phyloP scores from a whole-genome alignment of 805 yeast genomes.

The Monosporozyma solicola region DNA sequence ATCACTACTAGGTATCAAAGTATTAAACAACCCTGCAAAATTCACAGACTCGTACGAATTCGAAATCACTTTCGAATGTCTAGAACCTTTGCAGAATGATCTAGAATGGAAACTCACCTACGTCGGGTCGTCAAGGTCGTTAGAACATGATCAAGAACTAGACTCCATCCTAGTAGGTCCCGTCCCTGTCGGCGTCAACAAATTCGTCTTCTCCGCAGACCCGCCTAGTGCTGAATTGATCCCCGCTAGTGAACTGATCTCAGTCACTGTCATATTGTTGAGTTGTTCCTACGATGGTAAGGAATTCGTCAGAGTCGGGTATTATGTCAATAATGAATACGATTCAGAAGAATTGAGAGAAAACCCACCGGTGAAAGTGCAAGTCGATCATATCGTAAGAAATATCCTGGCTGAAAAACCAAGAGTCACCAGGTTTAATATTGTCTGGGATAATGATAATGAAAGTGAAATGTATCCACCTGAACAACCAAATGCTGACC shows the following conservation, averaged over 20 bases:
- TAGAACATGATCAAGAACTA: slow-evolving; percentile 93
- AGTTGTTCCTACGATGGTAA: slow-evolving; percentile 90
- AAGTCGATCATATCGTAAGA: slow-evolving; percentile 87
- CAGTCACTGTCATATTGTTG: slow-evolving; percentile 87
- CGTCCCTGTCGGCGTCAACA: slow-evolving; percentile 93
- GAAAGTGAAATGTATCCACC: slow-evolving; percentile 67
- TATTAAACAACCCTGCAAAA: slow-evolving; percentile 88
- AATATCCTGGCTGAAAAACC: slow-evolving; percentile 96
- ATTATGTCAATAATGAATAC: slow-evolving; percentile 95
- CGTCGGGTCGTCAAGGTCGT: slow-evolving; percentile 89
- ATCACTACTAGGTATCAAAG: slow-evolving; percentile 82
- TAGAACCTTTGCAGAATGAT: slow-evolving; percentile 77
- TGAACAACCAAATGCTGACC: slow-evolving; percentile 57
- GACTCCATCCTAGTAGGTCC: slow-evolving; percentile 98
- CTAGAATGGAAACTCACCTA: slow-evolving; percentile 96
- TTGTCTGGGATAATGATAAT: slow-evolving; percentile 86
- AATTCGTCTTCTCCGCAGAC: slow-evolving; percentile 87
- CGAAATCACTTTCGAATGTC: slow-evolving; percentile 94
- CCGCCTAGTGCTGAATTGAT: slow-evolving; percentile 94
- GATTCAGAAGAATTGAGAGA: slow-evolving; percentile 88
- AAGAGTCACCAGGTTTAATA: slow-evolving; percentile 91
- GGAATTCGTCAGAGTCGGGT: slow-evolving; percentile 95
- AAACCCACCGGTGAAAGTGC: slow-evolving; percentile 89
- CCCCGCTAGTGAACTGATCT: slow-evolving; percentile 91
- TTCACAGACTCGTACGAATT: slow-evolving; percentile 91